Conservation (phyloP, 768 basidiomycete genomes). For the Coprinopsis sp. region DNA sequence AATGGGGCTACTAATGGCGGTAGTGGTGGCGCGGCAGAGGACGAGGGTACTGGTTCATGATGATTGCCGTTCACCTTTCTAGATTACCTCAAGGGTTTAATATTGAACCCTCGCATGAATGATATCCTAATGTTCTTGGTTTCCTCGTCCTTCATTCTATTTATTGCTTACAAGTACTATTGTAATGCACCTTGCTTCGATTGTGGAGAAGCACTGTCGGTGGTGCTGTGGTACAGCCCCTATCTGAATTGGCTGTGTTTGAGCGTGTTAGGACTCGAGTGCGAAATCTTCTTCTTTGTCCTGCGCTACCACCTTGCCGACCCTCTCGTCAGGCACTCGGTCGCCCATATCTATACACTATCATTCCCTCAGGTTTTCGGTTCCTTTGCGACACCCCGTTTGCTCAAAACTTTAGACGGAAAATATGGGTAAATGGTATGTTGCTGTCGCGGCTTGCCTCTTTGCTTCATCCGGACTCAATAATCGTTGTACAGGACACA, state of each 20-base stretch:
- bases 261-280: constrained; percentile 25
- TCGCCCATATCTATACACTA: not conserved
- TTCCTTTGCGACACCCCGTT: not conserved
- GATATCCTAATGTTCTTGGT: too few relatives aligned
- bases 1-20: constrained; percentile 27
- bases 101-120: too few relatives aligned
- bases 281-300: constrained; percentile 23
- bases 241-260: constrained; percentile 25
- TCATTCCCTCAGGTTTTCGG: not conserved
- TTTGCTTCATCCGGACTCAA: constrained; percentile 11
- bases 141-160: too few relatives aligned
- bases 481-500: constrained; percentile 50
- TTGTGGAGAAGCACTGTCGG: not conserved
- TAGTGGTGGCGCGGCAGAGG: constrained; percentile 27
- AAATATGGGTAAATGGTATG: constrained; percentile 72
- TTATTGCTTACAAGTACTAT: not conserved
- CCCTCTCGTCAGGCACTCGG: constrained; percentile 8
- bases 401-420: not conserved
- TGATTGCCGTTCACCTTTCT: constrained; percentile 14
- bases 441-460: constrained; percentile 4
- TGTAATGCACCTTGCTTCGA: not conserved
- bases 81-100: constrained; percentile 9
- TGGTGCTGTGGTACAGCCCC: constrained; percentile 2
- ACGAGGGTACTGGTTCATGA: constrained; percentile 40
- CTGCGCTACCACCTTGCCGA: constrained; percentile 25